A percentile compares a stretch with the other conserved stretches of the same genome.
Conservation (phyloP, 208 protist genomes). For the Leishmania aethiopica region DNA sequence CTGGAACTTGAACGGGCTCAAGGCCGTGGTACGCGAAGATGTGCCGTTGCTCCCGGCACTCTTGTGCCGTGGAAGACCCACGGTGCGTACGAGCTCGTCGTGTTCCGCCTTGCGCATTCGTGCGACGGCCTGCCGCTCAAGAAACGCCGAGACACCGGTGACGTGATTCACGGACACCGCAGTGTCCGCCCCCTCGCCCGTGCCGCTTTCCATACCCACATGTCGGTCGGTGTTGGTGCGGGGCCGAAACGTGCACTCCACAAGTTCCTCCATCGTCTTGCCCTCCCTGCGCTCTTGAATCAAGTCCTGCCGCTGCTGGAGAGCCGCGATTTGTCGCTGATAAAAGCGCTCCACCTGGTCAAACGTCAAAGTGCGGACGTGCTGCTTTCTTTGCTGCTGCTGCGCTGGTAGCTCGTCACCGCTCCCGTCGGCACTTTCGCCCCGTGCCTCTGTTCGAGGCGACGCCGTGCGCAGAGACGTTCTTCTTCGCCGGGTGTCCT, state of each 20-base stretch:
- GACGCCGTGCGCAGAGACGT: not conserved
- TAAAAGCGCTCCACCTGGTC: constrained; percentile 62
- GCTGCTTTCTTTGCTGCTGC: not conserved
- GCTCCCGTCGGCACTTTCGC: not conserved
- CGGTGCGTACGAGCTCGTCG: constrained; percentile 40
- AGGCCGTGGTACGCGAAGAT: constrained; percentile 5
- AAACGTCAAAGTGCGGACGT: not conserved
- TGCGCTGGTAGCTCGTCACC: not conserved
- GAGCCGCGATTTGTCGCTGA: constrained; percentile 43
- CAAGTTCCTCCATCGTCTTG: constrained; percentile 51
- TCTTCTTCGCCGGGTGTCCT: not conserved
- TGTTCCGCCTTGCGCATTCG: constrained; percentile 49
- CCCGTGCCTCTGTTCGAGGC: not conserved
- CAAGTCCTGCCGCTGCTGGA: constrained; percentile 29
- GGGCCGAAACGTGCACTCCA: constrained; percentile 85
- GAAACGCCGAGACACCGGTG: constrained; percentile 54
- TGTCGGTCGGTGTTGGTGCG: constrained; percentile 44
- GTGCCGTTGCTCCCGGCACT: not conserved
- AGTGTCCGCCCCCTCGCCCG: not conserved
- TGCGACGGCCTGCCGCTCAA: constrained; percentile 63
- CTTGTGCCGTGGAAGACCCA: constrained; percentile 34
- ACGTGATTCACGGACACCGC: constrained; percentile 35
- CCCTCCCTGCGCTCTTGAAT: constrained; percentile 30
- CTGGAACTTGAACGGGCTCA: constrained; percentile 25
- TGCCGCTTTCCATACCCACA: not conserved